These are phyloP conservation scores for Fusarium neocosmosporiellum DNA, from an alignment of 2,329 filamentous ascomycete species.

Conservation along the genomic window DNA sequence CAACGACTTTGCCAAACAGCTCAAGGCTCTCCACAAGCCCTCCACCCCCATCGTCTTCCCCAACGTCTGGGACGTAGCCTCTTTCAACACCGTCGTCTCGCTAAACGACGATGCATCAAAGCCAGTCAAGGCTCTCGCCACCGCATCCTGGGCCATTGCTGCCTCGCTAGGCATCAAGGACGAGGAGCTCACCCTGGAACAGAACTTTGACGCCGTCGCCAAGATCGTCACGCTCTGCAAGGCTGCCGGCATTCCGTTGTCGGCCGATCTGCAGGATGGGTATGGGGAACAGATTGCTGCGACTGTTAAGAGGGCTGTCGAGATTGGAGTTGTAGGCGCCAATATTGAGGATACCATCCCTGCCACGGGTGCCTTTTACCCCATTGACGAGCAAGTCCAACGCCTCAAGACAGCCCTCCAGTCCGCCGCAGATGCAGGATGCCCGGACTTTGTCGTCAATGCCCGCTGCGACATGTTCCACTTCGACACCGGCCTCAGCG, in stretches of 20 bases:
- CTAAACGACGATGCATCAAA: conserved; percentile 50
- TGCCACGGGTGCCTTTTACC: conserved; percentile 47
- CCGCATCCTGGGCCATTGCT: conserved; percentile 63
- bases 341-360: conserved; percentile 68
- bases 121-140: conserved; percentile 59
- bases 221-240: conserved; percentile 57
- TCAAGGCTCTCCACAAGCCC: conserved; percentile 61
- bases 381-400: conserved; percentile 58
- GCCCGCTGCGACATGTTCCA: conserved; percentile 67
- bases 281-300: conserved; percentile 61
- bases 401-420: conserved; percentile 57
- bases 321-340: conserved; percentile 64
- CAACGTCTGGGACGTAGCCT: conserved; percentile 66
- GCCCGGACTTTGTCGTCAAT: conserved; percentile 67
- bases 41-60: conserved; percentile 63
- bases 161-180: conserved; percentile 57
- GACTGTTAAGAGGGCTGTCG: conserved; percentile 58
- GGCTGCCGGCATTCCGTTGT: conserved; percentile 59
- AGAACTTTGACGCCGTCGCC: conserved; percentile 61
- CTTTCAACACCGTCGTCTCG: conserved; percentile 57
- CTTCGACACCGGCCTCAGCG: conserved; percentile 43
- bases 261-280: conserved; percentile 70
- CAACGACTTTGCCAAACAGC: conserved; percentile 49
- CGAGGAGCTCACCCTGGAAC: conserved; percentile 60
- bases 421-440: conserved; percentile 58